phyloP scores from a whole-genome alignment of 2,329 filamentous ascomycete genomes.

The Arthrinium phaeospermum region DNA sequence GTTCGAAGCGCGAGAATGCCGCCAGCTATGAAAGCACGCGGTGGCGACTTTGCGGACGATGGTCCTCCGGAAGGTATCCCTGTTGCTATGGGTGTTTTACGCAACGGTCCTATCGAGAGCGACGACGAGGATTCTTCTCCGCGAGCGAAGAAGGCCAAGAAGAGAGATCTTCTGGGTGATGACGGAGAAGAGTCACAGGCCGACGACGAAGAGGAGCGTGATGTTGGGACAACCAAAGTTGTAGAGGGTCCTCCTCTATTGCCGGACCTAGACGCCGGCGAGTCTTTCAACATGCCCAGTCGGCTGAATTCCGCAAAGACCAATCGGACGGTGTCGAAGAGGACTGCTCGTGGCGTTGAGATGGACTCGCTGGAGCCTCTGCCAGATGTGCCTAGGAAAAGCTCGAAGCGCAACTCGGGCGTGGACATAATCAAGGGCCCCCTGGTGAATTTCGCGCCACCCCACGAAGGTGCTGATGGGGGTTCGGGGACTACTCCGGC shows the following conservation, averaged over 20 bases:
- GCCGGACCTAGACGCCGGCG: slow-evolving; percentile 64
- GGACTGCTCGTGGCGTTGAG: slow-evolving; percentile 39
- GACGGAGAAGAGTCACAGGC: slow-evolving; percentile 53
- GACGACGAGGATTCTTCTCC: slow-evolving; percentile 59
- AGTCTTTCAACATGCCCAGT: slow-evolving; percentile 67
- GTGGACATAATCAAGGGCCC: slow-evolving; percentile 42
- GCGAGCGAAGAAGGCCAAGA: slow-evolving; percentile 39
- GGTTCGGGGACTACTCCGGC: slow-evolving; percentile 32
- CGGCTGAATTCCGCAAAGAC: slow-evolving; percentile 63
- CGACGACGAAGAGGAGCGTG: slow-evolving; percentile 48
- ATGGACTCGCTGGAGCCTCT: slow-evolving; percentile 38
- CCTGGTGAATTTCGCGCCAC: slow-evolving; percentile 41
- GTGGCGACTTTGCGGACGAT: slow-evolving; percentile 65
- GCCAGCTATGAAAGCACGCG: slow-evolving; percentile 68
- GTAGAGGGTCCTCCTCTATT: slow-evolving; percentile 60
- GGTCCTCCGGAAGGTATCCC: slow-evolving; percentile 71
- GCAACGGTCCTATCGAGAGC: slow-evolving; percentile 67
- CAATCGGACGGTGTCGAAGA: slow-evolving; percentile 48
- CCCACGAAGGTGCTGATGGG: slow-evolving; percentile 24
- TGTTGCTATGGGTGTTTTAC: slow-evolving; percentile 65
- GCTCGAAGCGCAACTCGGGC: slow-evolving; percentile 67
- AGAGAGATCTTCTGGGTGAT: slow-evolving; percentile 51
- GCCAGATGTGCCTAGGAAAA: slow-evolving; percentile 73
- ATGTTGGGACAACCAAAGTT: slow-evolving; percentile 45
- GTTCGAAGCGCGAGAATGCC: slow-evolving; percentile 89